Percentiles rank a stretch among this genome's conserved stretches.
These are phyloP conservation scores for Ophiosphaerella korrae DNA, from an alignment of 2,329 filamentous ascomycete genomes.

Conservation along the genomic window DNA sequence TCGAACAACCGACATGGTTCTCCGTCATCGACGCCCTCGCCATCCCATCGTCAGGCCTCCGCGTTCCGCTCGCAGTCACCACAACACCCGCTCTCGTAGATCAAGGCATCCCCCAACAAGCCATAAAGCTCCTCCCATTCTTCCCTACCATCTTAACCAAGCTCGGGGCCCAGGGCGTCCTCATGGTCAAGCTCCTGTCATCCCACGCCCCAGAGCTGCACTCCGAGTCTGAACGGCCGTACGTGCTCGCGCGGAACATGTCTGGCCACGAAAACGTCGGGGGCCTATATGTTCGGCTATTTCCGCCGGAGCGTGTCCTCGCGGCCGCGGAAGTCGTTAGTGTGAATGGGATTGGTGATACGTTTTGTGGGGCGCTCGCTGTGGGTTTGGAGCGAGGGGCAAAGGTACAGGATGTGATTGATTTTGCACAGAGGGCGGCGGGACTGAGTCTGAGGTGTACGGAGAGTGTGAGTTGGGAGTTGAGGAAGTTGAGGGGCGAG, in stretches of 20 bases:
- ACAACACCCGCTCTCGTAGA: constrained; percentile 73
- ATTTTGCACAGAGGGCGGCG: constrained; percentile 80
- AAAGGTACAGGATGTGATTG: constrained; percentile 67
- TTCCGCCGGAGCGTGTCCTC: constrained; percentile 70
- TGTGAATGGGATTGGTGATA: constrained; percentile 94
- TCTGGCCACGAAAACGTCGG: constrained; percentile 61
- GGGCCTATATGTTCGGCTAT: constrained; percentile 80
- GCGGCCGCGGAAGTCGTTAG: constrained; percentile 71
- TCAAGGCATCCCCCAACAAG: constrained; percentile 80
- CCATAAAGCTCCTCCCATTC: constrained; percentile 83
- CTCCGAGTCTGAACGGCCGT: constrained; percentile 66
- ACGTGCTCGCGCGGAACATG: constrained; percentile 68
- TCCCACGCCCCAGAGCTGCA: constrained; percentile 71
- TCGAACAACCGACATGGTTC: constrained; percentile 79
- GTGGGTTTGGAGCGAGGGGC: constrained; percentile 70
- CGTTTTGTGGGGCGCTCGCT: constrained; percentile 84
- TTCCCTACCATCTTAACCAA: constrained; percentile 86
- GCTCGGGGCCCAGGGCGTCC: constrained; percentile 74
- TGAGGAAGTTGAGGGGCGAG: constrained; percentile 46
- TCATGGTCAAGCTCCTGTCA: constrained; percentile 73
- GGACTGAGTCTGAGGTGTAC: constrained; percentile 76
- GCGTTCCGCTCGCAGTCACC: constrained; percentile 73
- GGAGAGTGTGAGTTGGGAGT: constrained; percentile 70
- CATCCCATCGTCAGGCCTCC: constrained; percentile 69
- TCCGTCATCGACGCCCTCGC: constrained; percentile 77